Evolutionary conservation across 1,139 yeast genomes (phyloP).

Genomic region (Protomyces lactucae-debilis): DNA sequence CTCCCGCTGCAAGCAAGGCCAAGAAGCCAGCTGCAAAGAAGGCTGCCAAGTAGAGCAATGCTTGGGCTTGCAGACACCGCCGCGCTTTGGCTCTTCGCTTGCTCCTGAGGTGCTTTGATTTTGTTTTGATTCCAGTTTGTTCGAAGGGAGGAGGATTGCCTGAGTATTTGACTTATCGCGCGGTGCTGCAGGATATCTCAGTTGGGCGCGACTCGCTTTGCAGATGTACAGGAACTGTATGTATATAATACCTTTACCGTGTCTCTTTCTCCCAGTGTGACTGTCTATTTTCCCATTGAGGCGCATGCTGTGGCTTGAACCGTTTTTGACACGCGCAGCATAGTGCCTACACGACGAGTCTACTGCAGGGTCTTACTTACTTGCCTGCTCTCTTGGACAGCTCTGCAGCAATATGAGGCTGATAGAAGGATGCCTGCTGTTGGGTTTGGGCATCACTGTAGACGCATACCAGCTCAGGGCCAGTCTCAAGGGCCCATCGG

Average conservation of each 20-base stretch:
- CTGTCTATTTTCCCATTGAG: not conserved
- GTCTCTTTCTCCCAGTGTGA: not conserved
- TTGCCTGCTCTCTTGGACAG: too few relatives aligned
- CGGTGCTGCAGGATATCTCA: too few relatives aligned
- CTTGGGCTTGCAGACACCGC: not conserved
- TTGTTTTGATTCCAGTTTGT: too few relatives aligned
- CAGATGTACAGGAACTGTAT: not conserved
- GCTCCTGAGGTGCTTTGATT: too few relatives aligned
- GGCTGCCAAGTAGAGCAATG: slow-evolving; percentile 7
- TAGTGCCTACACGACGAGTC: too few relatives aligned
- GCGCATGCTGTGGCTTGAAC: not conserved
- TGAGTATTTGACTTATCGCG: too few relatives aligned
- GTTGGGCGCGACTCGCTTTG: not conserved
- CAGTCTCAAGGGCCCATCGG: slow-evolving; percentile 3
- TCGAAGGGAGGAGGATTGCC: too few relatives aligned
- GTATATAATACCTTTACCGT: not conserved
- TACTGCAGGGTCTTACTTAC: too few relatives aligned
- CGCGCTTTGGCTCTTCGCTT: too few relatives aligned
- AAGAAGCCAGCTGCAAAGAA: slow-evolving; percentile 20
- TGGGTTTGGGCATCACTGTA: not conserved
- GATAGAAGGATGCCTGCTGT: not conserved
- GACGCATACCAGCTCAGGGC: slow-evolving; percentile 14
- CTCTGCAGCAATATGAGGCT: not conserved
- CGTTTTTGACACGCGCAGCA: not conserved
- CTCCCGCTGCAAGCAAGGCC: not conserved